Percentiles rank a stretch among this genome's conserved stretches.
phyloP scores from a whole-genome alignment of 2,329 filamentous ascomycete genomes.

The Dactylellina sp. region DNA sequence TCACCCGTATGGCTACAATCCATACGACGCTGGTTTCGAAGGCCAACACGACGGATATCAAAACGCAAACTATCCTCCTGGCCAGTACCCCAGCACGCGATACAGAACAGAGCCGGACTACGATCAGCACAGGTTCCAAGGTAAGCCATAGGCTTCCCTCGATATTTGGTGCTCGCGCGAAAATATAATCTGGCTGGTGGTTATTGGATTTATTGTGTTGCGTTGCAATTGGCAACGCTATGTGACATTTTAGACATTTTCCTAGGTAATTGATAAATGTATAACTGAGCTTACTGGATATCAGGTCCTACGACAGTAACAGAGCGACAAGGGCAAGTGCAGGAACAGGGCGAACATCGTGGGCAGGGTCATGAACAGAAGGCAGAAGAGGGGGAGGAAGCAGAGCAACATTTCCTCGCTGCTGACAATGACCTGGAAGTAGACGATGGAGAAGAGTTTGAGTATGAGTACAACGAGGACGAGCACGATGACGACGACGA shows the following conservation, averaged over 20 bases:
- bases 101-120: conserved; percentile 45
- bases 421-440: not conserved
- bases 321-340: conserved; percentile 58
- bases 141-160: conserved; percentile 57
- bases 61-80: conserved; percentile 33
- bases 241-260: conserved; percentile 50
- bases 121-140: conserved; percentile 53
- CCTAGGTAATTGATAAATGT: conserved; percentile 47
- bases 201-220: conserved; percentile 57
- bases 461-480: conserved; percentile 1
- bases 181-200: conserved; percentile 45
- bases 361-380: conserved; percentile 1
- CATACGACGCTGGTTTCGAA: conserved; percentile 43
- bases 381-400: conserved; percentile 13
- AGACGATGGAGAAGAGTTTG: conserved; percentile 66
- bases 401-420: conserved; percentile 62
- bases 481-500: conserved; percentile 69
- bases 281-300: conserved; percentile 56
- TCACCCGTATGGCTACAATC: conserved; percentile 48
- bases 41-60: conserved; percentile 40
- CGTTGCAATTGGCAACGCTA: conserved; percentile 50
- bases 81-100: conserved; percentile 34
- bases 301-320: conserved; percentile 58
- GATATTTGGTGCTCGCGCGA: conserved; percentile 55
- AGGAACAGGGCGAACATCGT: conserved; percentile 8